Percentiles rank a stretch among this genome's conserved stretches.
phyloP scores from a whole-genome alignment of 768 basidiomycete genomes.

The Omphalotus guepiniiformis region DNA sequence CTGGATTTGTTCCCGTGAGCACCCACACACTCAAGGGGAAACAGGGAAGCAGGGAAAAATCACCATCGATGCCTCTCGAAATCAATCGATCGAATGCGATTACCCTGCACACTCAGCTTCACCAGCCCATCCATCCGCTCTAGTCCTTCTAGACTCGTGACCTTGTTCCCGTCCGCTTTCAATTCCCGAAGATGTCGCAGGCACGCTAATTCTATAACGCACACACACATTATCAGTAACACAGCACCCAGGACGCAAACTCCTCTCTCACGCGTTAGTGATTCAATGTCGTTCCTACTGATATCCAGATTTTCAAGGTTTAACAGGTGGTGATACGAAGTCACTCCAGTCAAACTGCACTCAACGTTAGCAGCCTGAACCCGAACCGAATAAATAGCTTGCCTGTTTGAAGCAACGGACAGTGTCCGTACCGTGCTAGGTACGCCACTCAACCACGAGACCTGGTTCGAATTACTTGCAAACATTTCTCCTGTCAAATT shows the following conservation, averaged over 20 bases:
- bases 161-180: conserved; percentile 82
- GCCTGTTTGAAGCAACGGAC: conserved; percentile 76
- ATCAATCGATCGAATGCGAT: conserved; percentile 61
- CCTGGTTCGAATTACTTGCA: conserved; percentile 63
- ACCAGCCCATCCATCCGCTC: conserved; percentile 76
- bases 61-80: conserved; percentile 65
- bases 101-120: conserved; percentile 79
- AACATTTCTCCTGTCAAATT: conserved; percentile 1
- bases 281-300: conserved; percentile 85
- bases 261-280: conserved; percentile 68
- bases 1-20: conserved; percentile 17
- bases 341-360: conserved; percentile 73
- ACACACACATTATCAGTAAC: conserved; percentile 1
- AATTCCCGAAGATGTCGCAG: conserved; percentile 85
- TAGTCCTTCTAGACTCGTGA: conserved; percentile 70
- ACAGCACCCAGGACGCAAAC: conserved; percentile 8
- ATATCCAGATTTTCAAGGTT: conserved; percentile 90
- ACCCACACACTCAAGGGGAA: not conserved
- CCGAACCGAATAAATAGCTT: conserved; percentile 22
- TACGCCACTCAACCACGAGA: conserved; percentile 79
- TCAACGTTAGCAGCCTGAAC: no score
- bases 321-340: conserved; percentile 82
- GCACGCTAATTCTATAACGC: conserved; percentile 68
- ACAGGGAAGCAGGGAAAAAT: conserved; percentile 16
- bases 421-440: conserved; percentile 70